Evolutionary conservation across 2,329 filamentous ascomycete species (phyloP).

Genomic region (Cytospora piceae): DNA sequence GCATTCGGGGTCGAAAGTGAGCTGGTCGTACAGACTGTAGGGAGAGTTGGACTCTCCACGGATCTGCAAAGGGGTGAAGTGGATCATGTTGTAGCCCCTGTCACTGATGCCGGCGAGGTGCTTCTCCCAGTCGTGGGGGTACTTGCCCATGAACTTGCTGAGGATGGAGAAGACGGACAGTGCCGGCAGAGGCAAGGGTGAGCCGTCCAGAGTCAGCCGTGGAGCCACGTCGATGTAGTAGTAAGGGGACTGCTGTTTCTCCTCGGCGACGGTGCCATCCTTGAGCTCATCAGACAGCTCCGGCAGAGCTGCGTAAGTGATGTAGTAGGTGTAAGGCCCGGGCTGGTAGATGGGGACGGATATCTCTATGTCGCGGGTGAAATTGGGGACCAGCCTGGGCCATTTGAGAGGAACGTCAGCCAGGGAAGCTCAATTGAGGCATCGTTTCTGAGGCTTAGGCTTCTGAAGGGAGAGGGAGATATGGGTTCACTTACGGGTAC

Average conservation of each 20-base stretch:
- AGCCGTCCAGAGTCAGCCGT: slow-evolving; percentile 72
- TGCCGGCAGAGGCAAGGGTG: slow-evolving; percentile 79
- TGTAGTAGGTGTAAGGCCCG: slow-evolving; percentile 93
- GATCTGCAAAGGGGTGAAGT: slow-evolving; percentile 92
- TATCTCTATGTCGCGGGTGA: slow-evolving; percentile 89
- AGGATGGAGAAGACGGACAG: slow-evolving; percentile 92
- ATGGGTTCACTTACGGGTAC: slow-evolving; percentile 71
- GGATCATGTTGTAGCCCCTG: slow-evolving; percentile 97
- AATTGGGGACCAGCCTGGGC: slow-evolving; percentile 82
- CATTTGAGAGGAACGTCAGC: slow-evolving; percentile 24
- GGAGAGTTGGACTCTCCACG: slow-evolving; percentile 92
- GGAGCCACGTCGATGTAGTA: slow-evolving; percentile 97
- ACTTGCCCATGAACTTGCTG: slow-evolving; percentile 97
- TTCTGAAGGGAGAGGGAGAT: background rate
- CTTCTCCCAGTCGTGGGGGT: slow-evolving; percentile 85
- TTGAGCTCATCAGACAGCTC: slow-evolving; percentile 65
- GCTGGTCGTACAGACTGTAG: slow-evolving; percentile 94
- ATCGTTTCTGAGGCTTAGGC: slow-evolving; percentile 3
- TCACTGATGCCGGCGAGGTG: slow-evolving; percentile 87
- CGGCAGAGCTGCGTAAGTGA: slow-evolving; percentile 86
- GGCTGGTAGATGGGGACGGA: slow-evolving; percentile 82
- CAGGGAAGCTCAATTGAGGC: slow-evolving; percentile 8
- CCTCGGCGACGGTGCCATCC: slow-evolving; percentile 49
- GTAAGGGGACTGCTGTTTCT: slow-evolving; percentile 69
- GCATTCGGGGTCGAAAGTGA: slow-evolving; percentile 77